phyloP scores from a whole-genome alignment of 192 early-diverging fungal species.

The Pecoramyces ruminantium region DNA sequence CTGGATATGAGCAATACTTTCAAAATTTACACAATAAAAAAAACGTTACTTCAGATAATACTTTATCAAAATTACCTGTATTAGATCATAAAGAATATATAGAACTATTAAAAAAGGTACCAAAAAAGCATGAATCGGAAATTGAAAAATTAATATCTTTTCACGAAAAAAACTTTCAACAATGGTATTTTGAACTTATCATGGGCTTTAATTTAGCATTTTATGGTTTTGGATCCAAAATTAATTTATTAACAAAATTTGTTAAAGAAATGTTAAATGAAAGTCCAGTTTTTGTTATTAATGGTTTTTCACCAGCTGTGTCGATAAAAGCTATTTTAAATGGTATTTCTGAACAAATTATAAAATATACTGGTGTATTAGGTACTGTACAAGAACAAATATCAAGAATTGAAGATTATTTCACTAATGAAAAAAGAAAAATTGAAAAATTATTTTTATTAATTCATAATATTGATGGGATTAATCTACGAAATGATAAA shows the following conservation, averaged over 20 bases:
- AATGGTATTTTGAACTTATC: conserved; percentile 77
- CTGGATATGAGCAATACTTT: conserved; percentile 64
- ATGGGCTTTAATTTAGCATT: conserved; percentile 76
- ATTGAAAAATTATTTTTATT: conserved; percentile 48
- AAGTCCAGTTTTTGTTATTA: conserved; percentile 54
- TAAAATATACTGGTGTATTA: conserved; percentile 14
- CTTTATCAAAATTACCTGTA: conserved; percentile 59
- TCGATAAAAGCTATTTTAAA: conserved; percentile 56
- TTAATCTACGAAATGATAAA: conserved; percentile 47
- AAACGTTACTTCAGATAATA: conserved; percentile 66
- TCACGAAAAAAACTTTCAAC: conserved; percentile 50
- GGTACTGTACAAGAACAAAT: conserved; percentile 49
- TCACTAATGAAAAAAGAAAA: conserved; percentile 22
- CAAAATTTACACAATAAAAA: conserved; percentile 36
- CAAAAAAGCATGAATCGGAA: conserved; percentile 43
- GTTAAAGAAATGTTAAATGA: conserved; percentile 28
- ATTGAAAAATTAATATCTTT: conserved; percentile 24
- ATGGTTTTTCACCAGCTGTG: conserved; percentile 69
- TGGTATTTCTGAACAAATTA: conserved; percentile 21
- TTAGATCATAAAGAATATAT: conserved; percentile 54
- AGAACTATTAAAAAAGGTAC: conserved; percentile 22
- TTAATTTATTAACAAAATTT: conserved; percentile 58
- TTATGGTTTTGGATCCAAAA: conserved; percentile 90
- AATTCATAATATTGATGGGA: conserved; percentile 80
- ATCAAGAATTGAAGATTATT: conserved; percentile 42